phyloP scores from a whole-genome alignment of 2,329 filamentous ascomycete genomes.

The Lachnellula willkommii region DNA sequence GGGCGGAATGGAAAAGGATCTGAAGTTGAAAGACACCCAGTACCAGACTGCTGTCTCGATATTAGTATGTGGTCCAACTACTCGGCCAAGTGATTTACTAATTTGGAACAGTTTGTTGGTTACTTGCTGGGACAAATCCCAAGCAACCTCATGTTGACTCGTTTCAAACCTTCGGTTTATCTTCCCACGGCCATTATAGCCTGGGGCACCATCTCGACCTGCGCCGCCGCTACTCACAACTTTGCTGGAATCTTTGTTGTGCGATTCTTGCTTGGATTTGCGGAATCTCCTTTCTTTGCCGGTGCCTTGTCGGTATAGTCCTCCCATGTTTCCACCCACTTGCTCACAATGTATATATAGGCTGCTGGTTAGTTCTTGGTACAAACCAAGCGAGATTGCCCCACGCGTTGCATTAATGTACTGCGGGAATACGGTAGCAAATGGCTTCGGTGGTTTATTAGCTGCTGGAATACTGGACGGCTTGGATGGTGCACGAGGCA shows the following conservation, averaged over 20 bases:
- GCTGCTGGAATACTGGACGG: conserved; percentile 43
- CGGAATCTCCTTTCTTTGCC: conserved; percentile 48
- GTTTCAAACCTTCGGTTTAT: conserved; percentile 40
- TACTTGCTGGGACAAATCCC: conserved; percentile 39
- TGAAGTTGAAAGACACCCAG: conserved; percentile 10
- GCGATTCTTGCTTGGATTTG: conserved; percentile 44
- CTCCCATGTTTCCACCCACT: too few relatives aligned
- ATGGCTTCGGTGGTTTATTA: conserved; percentile 47
- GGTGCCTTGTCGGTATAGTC: conserved; percentile 38
- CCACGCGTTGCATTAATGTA: conserved; percentile 43
- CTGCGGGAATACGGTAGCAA: conserved; percentile 37
- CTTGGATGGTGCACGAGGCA: conserved; percentile 42
- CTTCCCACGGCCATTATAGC: conserved; percentile 35
- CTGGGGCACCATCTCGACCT: conserved; percentile 37
- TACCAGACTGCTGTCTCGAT: conserved; percentile 14
- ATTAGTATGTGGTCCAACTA: not conserved
- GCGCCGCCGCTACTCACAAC: conserved; percentile 41
- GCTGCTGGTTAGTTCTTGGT: conserved; percentile 37
- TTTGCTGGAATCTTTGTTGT: conserved; percentile 41
- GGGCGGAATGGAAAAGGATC: conserved; percentile 2
- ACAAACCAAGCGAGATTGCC: conserved; percentile 39
- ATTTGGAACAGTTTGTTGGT: conserved; percentile 5
- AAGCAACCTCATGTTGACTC: conserved; percentile 42
- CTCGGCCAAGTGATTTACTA: not conserved
- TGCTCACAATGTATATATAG: conserved; percentile 22